Conservation (phyloP, 2,329 filamentous ascomycete genomes). For the Neofusicoccum sp. region DNA sequence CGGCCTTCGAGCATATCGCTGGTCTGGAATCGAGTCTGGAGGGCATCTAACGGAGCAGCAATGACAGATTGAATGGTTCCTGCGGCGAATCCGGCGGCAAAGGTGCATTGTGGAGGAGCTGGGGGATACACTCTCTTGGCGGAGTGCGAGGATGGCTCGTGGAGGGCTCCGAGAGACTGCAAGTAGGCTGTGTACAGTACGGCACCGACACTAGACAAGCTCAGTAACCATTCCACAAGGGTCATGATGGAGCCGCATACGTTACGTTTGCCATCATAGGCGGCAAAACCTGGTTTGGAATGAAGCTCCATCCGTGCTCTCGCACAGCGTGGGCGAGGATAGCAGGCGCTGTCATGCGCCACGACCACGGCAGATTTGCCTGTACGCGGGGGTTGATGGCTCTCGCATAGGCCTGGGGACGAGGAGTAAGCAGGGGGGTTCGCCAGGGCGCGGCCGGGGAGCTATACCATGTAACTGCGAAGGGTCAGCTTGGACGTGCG, state of each 20-base stretch:
- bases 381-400: conserved; percentile 62
- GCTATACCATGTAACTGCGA: conserved; percentile 54
- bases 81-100: conserved; percentile 70
- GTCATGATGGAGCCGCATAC: conserved; percentile 34
- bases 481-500: conserved; percentile 25
- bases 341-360: conserved; percentile 69
- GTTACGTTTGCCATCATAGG: conserved; percentile 74
- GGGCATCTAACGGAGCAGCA: conserved; percentile 74
- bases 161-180: conserved; percentile 66
- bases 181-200: conserved; percentile 77
- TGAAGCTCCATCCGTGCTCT: conserved; percentile 72
- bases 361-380: conserved; percentile 57
- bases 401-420: conserved; percentile 60
- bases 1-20: conserved; percentile 61
- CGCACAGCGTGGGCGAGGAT: conserved; percentile 68
- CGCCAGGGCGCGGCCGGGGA: background rate
- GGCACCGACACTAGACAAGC: conserved; percentile 61
- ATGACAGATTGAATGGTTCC: conserved; percentile 71
- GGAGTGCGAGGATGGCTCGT: conserved; percentile 65
- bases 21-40: conserved; percentile 72
- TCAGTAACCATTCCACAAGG: background rate
- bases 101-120: conserved; percentile 64
- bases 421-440: background rate
- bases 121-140: conserved; percentile 71
- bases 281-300: conserved; percentile 76